Percentiles rank a stretch among this genome's conserved stretches.
Conservation (phyloP, 768 basidiomycete species). For the Boletus coccyginus region DNA sequence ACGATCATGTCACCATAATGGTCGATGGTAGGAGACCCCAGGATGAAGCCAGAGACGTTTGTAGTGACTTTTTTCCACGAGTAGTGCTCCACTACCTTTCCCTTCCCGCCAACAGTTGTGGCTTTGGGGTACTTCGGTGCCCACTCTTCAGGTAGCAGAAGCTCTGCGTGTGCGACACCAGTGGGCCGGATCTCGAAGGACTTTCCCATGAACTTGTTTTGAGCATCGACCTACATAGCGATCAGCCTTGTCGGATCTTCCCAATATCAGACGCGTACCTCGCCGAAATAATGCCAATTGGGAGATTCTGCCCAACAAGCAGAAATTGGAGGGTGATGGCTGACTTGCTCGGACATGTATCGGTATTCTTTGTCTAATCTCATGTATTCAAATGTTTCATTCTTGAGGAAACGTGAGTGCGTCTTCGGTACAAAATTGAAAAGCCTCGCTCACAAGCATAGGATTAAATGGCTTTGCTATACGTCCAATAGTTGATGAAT, state of each 20-base stretch:
- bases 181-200: constrained; percentile 96
- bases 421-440: background rate
- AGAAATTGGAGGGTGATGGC: constrained; percentile 95
- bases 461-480: constrained; percentile 98
- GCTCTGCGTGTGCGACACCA: constrained; percentile 86
- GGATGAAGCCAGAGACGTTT: constrained; percentile 88
- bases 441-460: constrained; percentile 63
- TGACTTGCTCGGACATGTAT: constrained; percentile 95
- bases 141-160: constrained; percentile 68
- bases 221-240: constrained; percentile 76
- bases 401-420: constrained; percentile 36
- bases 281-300: constrained; percentile 87
- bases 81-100: constrained; percentile 83
- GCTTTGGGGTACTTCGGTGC: constrained; percentile 62
- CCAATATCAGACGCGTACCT: constrained; percentile 40
- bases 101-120: constrained; percentile 37
- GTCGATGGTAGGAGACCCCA: constrained; percentile 84
- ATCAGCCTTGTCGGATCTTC: background rate
- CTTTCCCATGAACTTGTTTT: constrained; percentile 95
- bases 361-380: constrained; percentile 84
- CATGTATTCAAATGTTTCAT: constrained; percentile 95
- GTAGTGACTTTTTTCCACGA: constrained; percentile 96
- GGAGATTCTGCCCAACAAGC: constrained; percentile 95
- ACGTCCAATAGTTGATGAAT: constrained; percentile 92
- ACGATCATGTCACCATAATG: constrained; percentile 95